Evolutionary conservation across 208 protist species (phyloP), one percentile per base, ranked within the genome.

Genomic region (Trypanosoma scelopori): DNA sequence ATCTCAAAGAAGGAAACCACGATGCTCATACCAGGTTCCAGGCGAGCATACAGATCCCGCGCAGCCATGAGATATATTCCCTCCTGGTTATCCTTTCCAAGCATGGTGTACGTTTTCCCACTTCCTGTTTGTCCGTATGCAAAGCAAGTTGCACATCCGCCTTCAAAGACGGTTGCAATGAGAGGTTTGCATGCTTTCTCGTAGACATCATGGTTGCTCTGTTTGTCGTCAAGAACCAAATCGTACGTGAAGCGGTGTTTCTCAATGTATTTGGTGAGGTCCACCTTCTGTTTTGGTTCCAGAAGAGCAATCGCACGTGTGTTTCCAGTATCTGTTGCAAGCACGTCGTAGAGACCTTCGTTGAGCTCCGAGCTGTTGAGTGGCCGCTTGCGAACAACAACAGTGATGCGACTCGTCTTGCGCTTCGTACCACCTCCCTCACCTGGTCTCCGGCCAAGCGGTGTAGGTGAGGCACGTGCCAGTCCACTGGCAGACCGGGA

Each of bases 171-270:
- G 13, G 87, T 92, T 49, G 96, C 85, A 37, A 98, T 89, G 16
- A 98, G 83, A 13, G 89, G 83, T 20, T 51, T 69, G 12, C 85
- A 82, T 50, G 74, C 74, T 11, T 85, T 71, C 42, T 89, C 70
- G 50, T 89, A 95, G 1, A 95, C 76, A 48, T 86, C 62, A 42
- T 75, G 74, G 71, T 99, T 98, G 69, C 64, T 88, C 55, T 92
- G 79, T 45, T 65, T 80, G 59, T 98, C 92, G 55, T 97, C 92
- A 55, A 99, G 92, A 22, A 98, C 96, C 27, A 96, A 77, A 72
- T 99, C 98, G 70, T 98, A 99, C 25, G 83, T 84, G 72, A 98
- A 99, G 39, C 89, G 85, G 61, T 99, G 98, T 73, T 95, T 95
- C 53, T 98, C 95, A 59, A 95, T 98, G 76, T 98, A 99, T 57